Conservation (phyloP, 176 grass and related monocot species). For the Elaeis guineensis region DNA sequence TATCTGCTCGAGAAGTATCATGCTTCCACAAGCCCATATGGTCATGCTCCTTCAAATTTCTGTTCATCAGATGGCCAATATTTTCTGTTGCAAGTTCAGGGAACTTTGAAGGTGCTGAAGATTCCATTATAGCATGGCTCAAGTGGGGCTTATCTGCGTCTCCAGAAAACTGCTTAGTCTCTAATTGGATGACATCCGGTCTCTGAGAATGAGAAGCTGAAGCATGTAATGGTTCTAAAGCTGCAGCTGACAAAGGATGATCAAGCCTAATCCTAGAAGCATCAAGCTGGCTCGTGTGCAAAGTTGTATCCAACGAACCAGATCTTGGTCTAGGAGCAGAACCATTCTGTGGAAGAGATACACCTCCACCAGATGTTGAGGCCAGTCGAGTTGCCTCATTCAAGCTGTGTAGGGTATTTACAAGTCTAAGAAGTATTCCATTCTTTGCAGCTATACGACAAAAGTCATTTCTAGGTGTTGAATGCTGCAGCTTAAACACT, state of each 20-base stretch:
- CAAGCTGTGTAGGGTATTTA: conserved; percentile 93
- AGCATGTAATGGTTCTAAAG: conserved; percentile 41
- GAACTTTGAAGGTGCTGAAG: conserved; percentile 49
- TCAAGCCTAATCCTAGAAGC: conserved; percentile 41
- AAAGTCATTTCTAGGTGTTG: conserved; percentile 83
- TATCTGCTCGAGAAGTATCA: conserved; percentile 22
- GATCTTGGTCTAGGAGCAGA: conserved; percentile 59
- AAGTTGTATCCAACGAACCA: conserved; percentile 47
- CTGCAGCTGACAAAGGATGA: conserved; percentile 47
- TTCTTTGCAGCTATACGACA: conserved; percentile 93
- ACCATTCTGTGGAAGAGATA: conserved; percentile 69
- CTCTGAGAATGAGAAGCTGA: conserved; percentile 11
- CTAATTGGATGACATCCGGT: background rate
- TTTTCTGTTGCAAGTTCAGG: conserved; percentile 30
- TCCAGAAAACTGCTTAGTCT: conserved; percentile 3
- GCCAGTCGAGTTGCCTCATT: conserved; percentile 92
- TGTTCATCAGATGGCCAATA: conserved; percentile 4
- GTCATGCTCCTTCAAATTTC: conserved; percentile 42
- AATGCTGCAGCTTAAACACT: conserved; percentile 90
- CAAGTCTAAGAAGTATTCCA: conserved; percentile 72
- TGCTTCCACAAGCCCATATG: conserved; percentile 18
- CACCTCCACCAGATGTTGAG: conserved; percentile 54
- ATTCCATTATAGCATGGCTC: conserved; percentile 33
- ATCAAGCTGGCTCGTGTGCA: conserved; percentile 18
- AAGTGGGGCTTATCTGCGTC: conserved; percentile 44